Conservation (phyloP, 257 asterid species). For the Ilex aquifolium region DNA sequence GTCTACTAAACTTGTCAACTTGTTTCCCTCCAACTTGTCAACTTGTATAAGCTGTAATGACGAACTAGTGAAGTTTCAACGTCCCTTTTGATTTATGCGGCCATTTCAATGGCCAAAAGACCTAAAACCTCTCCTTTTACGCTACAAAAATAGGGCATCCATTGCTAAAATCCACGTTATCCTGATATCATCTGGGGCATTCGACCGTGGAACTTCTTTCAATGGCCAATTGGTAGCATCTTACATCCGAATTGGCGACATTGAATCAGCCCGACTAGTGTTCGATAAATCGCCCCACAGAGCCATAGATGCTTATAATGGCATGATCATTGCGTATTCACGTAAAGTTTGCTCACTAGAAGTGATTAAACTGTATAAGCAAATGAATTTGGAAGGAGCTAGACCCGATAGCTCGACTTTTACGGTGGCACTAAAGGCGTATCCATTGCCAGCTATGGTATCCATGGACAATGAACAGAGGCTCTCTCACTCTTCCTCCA, state of each 20-base stretch:
- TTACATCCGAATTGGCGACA: constrained; percentile 35
- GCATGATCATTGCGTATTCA: constrained; percentile 50
- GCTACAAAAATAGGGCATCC: constrained; percentile 33
- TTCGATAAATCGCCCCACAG: constrained; percentile 53
- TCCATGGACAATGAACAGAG: constrained; percentile 63
- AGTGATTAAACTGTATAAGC: constrained; percentile 35
- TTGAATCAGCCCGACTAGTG: constrained; percentile 40
- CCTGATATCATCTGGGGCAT: constrained; percentile 46
- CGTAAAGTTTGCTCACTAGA: constrained; percentile 27
- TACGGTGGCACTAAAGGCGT: constrained; percentile 70
- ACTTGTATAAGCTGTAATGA: too few species aligned
- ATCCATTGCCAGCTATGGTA: constrained; percentile 73
- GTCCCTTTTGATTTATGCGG: too few species aligned
- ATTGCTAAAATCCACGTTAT: constrained; percentile 48
- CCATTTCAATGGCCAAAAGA: constrained; percentile 26
- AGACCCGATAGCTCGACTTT: constrained; percentile 85
- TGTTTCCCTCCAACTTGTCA: too few species aligned
- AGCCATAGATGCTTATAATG: constrained; percentile 60
- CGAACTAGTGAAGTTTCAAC: too few species aligned
- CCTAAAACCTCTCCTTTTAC: constrained; percentile 27
- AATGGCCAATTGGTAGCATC: constrained; percentile 41
- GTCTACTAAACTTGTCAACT: not conserved
- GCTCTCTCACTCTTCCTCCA: constrained; percentile 49
- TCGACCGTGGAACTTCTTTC: constrained; percentile 19
- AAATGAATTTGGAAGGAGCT: constrained; percentile 31